Conservation (phyloP, 495 filamentous ascomycete genomes). For the Rhizodiscina lignyota region DNA sequence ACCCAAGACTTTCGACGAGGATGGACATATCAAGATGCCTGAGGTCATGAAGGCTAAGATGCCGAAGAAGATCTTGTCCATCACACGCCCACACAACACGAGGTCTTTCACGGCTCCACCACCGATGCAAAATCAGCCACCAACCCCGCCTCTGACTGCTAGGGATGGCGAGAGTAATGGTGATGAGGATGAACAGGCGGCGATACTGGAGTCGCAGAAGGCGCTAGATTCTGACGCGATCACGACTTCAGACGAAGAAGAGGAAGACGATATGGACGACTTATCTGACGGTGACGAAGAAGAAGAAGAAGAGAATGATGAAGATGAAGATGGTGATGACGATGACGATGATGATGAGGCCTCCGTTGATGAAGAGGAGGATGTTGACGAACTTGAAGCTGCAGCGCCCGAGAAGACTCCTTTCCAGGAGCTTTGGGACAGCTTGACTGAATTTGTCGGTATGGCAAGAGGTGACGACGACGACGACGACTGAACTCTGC, state of each 20-base stretch:
- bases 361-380: not conserved
- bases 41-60: too few relatives aligned
- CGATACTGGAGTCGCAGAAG: not conserved
- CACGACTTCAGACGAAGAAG: not conserved
- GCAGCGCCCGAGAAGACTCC: constrained; percentile 7
- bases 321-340: not conserved
- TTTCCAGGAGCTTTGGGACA: constrained; percentile 12
- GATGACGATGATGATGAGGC: not conserved
- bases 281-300: not conserved
- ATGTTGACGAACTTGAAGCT: not conserved
- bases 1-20: too few relatives aligned
- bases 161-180: too few relatives aligned
- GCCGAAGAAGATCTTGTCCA: too few relatives aligned
- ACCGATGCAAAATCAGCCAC: too few relatives aligned
- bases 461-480: not conserved
- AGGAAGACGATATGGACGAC: not conserved
- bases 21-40: too few relatives aligned
- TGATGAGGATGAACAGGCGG: too few relatives aligned
- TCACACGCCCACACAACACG: too few relatives aligned
- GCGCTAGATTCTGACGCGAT: not conserved
- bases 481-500: not conserved
- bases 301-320: not conserved
- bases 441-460: constrained; percentile 9
- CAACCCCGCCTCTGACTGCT: too few relatives aligned
- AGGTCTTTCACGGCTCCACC: too few relatives aligned